phyloP scores from a whole-genome alignment of 129 eudicot genomes.

The Pulicaria dysenterica region DNA sequence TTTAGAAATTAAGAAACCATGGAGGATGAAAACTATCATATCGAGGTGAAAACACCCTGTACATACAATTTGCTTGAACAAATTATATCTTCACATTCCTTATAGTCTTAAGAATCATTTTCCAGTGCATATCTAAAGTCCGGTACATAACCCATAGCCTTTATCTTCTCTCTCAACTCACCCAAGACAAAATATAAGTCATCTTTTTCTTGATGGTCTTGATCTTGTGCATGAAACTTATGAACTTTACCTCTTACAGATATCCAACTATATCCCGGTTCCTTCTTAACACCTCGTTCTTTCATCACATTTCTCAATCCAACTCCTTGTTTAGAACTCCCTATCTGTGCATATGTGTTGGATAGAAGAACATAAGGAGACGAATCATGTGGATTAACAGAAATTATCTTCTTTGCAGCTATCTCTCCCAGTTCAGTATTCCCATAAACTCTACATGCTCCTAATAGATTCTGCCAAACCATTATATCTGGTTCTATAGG shows the following conservation, averaged over 20 bases:
- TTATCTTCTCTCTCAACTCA: constrained; percentile 18
- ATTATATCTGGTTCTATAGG: constrained; percentile 4
- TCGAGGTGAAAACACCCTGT: too few relatives aligned
- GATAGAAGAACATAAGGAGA: constrained; percentile 33
- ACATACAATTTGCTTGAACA: too few relatives aligned
- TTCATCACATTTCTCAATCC: constrained; percentile 32
- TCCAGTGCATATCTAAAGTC: constrained; percentile 14
- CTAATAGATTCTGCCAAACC: constrained; percentile 41
- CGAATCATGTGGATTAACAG: constrained; percentile 19
- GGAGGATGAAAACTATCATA: too few relatives aligned
- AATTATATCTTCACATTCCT: too few relatives aligned
- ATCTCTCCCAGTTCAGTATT: constrained; percentile 30
- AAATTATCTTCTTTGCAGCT: constrained; percentile 33
- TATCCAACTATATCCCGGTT: constrained; percentile 23
- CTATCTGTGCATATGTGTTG: constrained; percentile 22
- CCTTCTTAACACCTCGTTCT: constrained; percentile 34
- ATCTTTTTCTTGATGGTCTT: constrained; percentile 32
- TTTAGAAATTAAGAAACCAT: too few relatives aligned
- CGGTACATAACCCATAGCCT: constrained; percentile 18
- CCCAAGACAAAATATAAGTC: constrained; percentile 27
- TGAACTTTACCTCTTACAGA: constrained; percentile 29
- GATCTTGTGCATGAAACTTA: constrained; percentile 33
- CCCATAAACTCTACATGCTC: constrained; percentile 36
- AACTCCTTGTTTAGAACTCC: constrained; percentile 9
- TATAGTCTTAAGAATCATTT: background rate